Conservation (phyloP, 164 flowering plant species). For the Stephania yunnanensis region DNA sequence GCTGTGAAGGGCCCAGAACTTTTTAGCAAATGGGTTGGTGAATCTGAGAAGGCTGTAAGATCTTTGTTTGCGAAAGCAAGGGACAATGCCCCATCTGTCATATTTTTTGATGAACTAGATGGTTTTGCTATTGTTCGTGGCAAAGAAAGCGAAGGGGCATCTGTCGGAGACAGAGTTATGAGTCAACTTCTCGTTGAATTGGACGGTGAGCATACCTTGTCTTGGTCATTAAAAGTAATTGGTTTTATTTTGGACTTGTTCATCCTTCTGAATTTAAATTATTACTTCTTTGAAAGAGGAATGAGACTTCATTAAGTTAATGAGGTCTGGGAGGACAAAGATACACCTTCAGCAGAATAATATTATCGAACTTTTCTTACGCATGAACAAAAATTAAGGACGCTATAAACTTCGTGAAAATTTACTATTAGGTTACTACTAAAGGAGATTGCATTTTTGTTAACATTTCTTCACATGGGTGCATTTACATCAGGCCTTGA, state of each 20-base stretch:
- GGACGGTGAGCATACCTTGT: conserved; percentile 57
- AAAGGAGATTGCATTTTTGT: background rate
- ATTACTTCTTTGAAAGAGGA: no score
- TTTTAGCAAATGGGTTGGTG: conserved; percentile 99
- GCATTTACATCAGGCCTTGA: background rate
- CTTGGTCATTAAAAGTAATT: background rate
- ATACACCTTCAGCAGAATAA: no score
- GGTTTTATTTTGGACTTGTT: background rate
- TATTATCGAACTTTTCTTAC: no score
- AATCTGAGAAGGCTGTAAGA: conserved; percentile 95
- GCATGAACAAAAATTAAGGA: no score
- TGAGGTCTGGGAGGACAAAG: no score
- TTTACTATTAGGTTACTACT: background rate
- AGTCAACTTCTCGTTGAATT: conserved; percentile 94
- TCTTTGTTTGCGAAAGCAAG: conserved; percentile 88
- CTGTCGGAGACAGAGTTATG: conserved; percentile 91
- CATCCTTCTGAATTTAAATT: background rate
- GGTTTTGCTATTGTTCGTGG: conserved; percentile 87
- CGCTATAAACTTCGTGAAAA: no score
- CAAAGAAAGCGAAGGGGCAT: conserved; percentile 77
- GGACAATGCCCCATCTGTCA: conserved; percentile 90
- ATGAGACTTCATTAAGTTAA: no score
- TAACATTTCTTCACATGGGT: background rate
- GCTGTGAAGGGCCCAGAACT: conserved; percentile 98
- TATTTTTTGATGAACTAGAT: conserved; percentile 97